Evolutionary conservation across 768 basidiomycete genomes (phyloP), one percentile per base, ranked within the genome.

Genomic region (Leccinum aurantiacum): DNA sequence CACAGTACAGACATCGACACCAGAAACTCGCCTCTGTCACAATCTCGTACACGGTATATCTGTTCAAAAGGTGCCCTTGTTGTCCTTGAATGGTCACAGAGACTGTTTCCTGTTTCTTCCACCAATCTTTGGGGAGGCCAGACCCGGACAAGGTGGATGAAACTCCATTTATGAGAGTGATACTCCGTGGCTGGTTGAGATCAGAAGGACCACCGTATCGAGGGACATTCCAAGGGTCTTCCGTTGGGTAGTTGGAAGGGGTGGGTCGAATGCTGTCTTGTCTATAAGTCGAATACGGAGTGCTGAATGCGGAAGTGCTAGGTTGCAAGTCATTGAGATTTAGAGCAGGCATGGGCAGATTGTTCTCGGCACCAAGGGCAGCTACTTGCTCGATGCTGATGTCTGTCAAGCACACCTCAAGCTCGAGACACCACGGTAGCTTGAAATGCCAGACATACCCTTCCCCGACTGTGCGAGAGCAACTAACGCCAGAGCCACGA

Each of bases 61-160:
- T 84, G 66, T 91, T 93, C 65, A 96, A 75, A 65, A 96, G 89
- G 76, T 95, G 95, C 2, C 95, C 95, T 71, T 95, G 93, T 65
- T 91, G 93, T 31, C 94, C 94, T 48, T 91, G 77, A 52, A 95
- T 80, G 49, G 80, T 83, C 44, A 97, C 84, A 54, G 81, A 78
- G 19, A 91, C 85, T 3, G 70, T 80, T 72, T 93, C 90, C 70
- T 91, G 85, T 63, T 79, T 87, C 75, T 86, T 91, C 93, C 93
- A 96, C 90, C 94, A 98, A 46, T 90, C 86, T 58, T 76, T 79
- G 0, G 90, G 89, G 24, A 93, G 75, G 4, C 90, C 92, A 13
- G 84, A 84, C 6, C 88, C 90, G 31, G 88, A 78, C 27, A 92
- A 74, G 54, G 77, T 84, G 2, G 88, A 90, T 6, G 83, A 72